Evolutionary conservation across 805 yeast genomes (phyloP).

Genomic region (Pichia gijzeniarum): DNA sequence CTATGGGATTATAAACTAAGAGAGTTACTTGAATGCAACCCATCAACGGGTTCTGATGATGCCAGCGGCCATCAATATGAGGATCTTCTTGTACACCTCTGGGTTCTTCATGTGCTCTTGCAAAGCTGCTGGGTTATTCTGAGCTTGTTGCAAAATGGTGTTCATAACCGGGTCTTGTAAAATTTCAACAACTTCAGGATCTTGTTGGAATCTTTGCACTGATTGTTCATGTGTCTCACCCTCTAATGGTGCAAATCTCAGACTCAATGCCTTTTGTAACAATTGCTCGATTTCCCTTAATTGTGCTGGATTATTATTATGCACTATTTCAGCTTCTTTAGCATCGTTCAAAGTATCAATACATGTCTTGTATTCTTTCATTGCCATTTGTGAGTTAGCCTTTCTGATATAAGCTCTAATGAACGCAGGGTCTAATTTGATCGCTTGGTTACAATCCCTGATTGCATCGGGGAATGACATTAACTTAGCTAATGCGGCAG

Average conservation of each 20-base stretch:
- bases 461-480: conserved; percentile 97
- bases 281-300: conserved; percentile 76
- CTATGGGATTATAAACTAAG: too few species aligned
- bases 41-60: conserved; percentile 68
- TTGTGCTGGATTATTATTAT: conserved; percentile 44
- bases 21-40: too few species aligned
- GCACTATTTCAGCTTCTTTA: conserved; percentile 62
- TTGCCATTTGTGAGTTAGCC: conserved; percentile 88
- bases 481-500: conserved; percentile 91
- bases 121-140: conserved; percentile 90
- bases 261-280: conserved; percentile 65
- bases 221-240: conserved; percentile 95
- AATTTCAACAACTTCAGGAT: conserved; percentile 89
- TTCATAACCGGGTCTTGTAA: conserved; percentile 96
- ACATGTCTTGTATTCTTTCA: conserved; percentile 78
- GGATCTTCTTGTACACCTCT: conserved; percentile 79
- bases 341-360: conserved; percentile 78
- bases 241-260: conserved; percentile 74
- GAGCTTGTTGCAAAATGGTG: conserved; percentile 88
- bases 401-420: conserved; percentile 95
- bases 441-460: conserved; percentile 85
- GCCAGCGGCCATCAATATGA: conserved; percentile 91
- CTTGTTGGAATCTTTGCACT: conserved; percentile 80
- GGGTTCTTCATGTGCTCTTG: conserved; percentile 98
- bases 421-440: conserved; percentile 80